Evolutionary conservation across 2,329 filamentous ascomycete genomes (phyloP), one percentile per base, ranked within the genome.

Genomic region (Aspergillus costaricaensis): DNA sequence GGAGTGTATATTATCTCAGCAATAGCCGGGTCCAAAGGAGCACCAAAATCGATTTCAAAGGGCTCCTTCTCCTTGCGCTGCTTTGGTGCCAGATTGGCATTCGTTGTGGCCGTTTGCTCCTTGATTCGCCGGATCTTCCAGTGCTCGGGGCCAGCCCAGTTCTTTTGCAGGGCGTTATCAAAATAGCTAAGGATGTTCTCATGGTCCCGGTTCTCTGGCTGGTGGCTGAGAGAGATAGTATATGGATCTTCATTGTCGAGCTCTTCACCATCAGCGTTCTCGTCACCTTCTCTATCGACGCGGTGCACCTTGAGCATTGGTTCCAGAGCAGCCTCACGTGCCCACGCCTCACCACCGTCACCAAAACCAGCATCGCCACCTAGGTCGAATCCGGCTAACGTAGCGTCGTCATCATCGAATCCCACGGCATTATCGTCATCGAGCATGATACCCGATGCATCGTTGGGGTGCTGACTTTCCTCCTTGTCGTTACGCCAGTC

Each of bases 121-220:
- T 98, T 98, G 76, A 99, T 95, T 72, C 92, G 92, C 64, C 91
- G 86, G 72, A 99, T 98, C 67, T 94, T 89, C 95, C 95, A 99
- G 77, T 99, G 95, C 75, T 98, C 95, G n/a, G 95, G 94, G 52
- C 92, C 96, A 5, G 90, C 89, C 94, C 95, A 99, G 71, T 97
- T 97, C 83, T 96, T 98, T 74, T 95, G 91, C 47, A 98, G 80
- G 2, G 94, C 93, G 71, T 96, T 92, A 75, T 99, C 95, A 72
- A 99, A 99, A 79, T 98, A 99, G 72, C 91, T 90, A n/a, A 99
- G 84, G 60, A 99, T 96, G 70, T 96, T 94, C 68, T 98, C 92
- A 72, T 97, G 92, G 74, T 89, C 81, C 47, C 78, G 79, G 61
- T 91, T 91, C 54, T 83, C 83, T 57, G 87, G 86, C 55, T 85